A percentile compares a stretch with the other conserved stretches of the same genome.
phyloP scores from a whole-genome alignment of 176 grass and related monocot genomes.

The Eleusine indica region DNA sequence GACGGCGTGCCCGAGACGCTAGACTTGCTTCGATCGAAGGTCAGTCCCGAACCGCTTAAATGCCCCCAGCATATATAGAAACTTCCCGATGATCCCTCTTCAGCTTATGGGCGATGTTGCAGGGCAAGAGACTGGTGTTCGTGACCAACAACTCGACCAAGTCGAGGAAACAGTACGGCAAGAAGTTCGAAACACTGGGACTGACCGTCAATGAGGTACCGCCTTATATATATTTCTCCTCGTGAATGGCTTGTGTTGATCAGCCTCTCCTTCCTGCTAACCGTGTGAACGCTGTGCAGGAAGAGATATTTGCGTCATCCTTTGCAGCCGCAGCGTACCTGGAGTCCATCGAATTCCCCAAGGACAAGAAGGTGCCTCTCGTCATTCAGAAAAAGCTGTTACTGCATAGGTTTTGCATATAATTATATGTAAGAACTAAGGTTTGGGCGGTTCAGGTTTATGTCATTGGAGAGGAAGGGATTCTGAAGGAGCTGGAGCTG shows the following conservation, averaged over 20 bases:
- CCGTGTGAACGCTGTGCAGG: conserved; percentile 42
- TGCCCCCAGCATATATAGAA: neutral
- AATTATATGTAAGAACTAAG: neutral
- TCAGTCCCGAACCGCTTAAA: neutral
- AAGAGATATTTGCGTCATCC: conserved; percentile 99
- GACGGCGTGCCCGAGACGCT: conserved; percentile 87
- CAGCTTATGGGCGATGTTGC: neutral
- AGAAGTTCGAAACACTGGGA: conserved; percentile 86
- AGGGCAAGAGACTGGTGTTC: conserved; percentile 97
- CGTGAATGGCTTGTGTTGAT: neutral
- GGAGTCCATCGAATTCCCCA: conserved; percentile 89
- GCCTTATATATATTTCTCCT: neutral
- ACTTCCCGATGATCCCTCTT: neutral
- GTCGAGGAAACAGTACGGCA: conserved; percentile 97
- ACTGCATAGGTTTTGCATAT: neutral
- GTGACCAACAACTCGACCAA: conserved; percentile 96
- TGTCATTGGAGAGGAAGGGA: conserved; percentile 97
- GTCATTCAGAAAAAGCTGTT: neutral
- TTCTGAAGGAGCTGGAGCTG: conserved; percentile 87
- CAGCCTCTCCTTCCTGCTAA: conserved; percentile 3
- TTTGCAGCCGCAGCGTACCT: conserved; percentile 94
- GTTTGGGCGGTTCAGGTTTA: conserved; percentile 58
- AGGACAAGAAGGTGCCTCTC: conserved; percentile 76
- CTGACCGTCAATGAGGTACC: conserved; percentile 73
- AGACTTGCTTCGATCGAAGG: conserved; percentile 88